Evolutionary conservation across 768 basidiomycete species (phyloP), one percentile per base, ranked within the genome.

Genomic region (Trametes gibbosa): DNA sequence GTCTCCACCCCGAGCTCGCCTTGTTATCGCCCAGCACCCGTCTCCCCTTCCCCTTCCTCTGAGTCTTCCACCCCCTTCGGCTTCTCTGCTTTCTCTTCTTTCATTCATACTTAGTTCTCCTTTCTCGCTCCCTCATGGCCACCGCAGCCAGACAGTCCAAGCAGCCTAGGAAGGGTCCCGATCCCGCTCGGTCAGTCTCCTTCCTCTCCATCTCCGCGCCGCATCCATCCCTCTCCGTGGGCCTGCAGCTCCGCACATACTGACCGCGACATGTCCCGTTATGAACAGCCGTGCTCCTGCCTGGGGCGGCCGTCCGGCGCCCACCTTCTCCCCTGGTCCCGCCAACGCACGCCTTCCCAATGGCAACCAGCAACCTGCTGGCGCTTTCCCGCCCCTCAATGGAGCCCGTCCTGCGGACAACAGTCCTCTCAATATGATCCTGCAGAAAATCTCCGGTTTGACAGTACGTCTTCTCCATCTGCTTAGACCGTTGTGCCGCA

Each of bases 301-400:
- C 27, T 92, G 89, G 90, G 83, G 82, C 53, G 73, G 86, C 53
- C 84, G 89, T 56, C 77, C 84, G 56, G 87, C 89, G 50, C 85
- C 88, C 17, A 86, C 87, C 2, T 90, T 84, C 73, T 85, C 87
- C 59, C 81, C 87, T 2, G 73, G 62, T 53, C 66, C 72, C 59
- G 69, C 70, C 61, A 60, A 74, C 42, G 69, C 76, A 37, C 80
- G 79, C 49, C 76, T 77, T 23, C 76, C 79, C 43, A 78, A 72
- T 55, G 75, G 64, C 54, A 80, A 70, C 66, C 76, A 70, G 39
- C 58, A 63, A 42, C 55, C 60, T 41, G 42, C 63, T 25, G 68
- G 68, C 50, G 60, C 64, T 25, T 71, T 71, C 42, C 67, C 73
- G 40, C 68, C 66, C 23, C 51, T 70, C n/a, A 85, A 84, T 65